Evolutionary conservation across 495 filamentous ascomycete species (phyloP).

Genomic region (Xylaria curta): DNA sequence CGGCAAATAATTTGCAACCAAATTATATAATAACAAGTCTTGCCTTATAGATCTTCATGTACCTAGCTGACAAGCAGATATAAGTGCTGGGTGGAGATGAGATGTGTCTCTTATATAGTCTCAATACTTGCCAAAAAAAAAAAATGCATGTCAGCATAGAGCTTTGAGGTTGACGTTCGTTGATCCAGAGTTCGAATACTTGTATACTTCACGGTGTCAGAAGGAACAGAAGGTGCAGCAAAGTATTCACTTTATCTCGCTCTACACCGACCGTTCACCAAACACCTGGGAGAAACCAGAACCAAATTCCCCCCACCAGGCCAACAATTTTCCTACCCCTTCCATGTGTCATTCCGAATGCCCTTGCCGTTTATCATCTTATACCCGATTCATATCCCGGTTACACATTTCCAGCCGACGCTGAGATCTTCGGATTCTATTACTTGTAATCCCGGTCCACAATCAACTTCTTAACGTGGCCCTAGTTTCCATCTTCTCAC

Average conservation of each 20-base stretch:
- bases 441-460: not conserved
- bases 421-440: constrained; percentile 4
- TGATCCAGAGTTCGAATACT: not conserved
- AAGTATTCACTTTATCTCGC: constrained; percentile 14
- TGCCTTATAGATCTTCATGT: too few species aligned
- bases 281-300: constrained; percentile 28
- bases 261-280: constrained; percentile 22
- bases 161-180: not conserved
- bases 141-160: not conserved
- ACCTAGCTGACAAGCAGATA: not conserved
- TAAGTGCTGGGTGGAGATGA: not conserved
- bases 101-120: not conserved
- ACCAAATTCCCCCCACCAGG: constrained; percentile 17
- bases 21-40: not conserved
- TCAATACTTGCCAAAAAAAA: not conserved
- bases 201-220: not conserved
- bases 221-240: not conserved
- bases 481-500: not conserved
- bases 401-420: not conserved
- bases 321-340: constrained; percentile 21
- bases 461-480: not conserved
- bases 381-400: not conserved
- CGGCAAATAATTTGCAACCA: too few species aligned
- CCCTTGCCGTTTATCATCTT: not conserved
- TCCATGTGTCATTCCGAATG: constrained; percentile 15